These are phyloP conservation scores for Globisporangium uncinulatum DNA, from an alignment of 352 stramenopile genomes.

Conservation along the genomic window DNA sequence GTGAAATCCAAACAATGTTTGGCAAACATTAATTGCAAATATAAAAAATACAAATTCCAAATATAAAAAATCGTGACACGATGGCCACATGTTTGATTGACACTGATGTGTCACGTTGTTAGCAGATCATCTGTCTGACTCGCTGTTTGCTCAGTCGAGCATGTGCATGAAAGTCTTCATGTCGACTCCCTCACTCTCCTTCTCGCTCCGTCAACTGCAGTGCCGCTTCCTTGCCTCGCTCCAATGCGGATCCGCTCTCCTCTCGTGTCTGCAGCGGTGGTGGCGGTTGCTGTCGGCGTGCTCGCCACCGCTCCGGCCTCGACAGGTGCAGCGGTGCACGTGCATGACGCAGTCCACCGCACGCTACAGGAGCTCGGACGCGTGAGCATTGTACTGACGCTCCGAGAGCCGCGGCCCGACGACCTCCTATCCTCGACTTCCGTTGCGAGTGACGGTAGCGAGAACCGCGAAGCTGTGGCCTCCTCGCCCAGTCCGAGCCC, in stretches of 20 bases:
- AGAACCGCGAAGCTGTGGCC: constrained; percentile 1
- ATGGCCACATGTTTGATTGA: too few relatives aligned
- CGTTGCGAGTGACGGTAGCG: neutral
- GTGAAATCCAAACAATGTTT: too few relatives aligned
- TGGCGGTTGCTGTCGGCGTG: neutral
- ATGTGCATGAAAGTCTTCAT: too few relatives aligned
- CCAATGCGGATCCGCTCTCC: constrained; percentile 4
- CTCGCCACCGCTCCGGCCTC: neutral
- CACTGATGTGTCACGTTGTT: too few relatives aligned
- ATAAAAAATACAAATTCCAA: too few relatives aligned
- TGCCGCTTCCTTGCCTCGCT: neutral
- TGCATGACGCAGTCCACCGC: constrained; percentile 15
- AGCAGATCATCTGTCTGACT: neutral
- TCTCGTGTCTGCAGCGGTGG: neutral
- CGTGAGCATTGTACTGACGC: constrained; percentile 28
- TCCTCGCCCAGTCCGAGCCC: constrained; percentile 3
- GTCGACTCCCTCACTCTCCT: neutral
- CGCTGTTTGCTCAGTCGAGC: neutral
- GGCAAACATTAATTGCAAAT: too few relatives aligned
- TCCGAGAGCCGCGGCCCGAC: constrained; percentile 20
- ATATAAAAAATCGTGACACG: too few relatives aligned
- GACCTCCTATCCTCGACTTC: constrained; percentile 10
- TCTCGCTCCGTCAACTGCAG: too few relatives aligned
- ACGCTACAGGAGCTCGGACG: constrained; percentile 12
- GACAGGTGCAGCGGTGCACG: neutral